Base-by-base conservation (phyloP, 768 basidiomycete species). In the Leccinum truebloodii region DNA sequence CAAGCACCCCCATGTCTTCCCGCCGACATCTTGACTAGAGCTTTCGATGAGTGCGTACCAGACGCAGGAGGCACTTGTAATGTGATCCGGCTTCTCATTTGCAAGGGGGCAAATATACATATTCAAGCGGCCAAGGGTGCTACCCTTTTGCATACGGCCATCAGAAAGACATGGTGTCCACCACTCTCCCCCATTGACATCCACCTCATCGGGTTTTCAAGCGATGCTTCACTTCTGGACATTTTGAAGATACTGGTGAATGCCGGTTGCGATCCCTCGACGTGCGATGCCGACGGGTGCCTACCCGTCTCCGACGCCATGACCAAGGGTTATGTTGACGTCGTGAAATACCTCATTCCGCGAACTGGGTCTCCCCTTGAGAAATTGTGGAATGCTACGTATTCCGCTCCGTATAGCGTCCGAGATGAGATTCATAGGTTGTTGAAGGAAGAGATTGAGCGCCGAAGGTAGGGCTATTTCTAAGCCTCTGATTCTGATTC, bases 211-310 rank as follows among this genome's bases (percentile, higher is more conserved):
- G 35, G 35, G 35, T 14, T 44, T 44, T 20, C 41, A 44, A 44
- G 41, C 10, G 3, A 44, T 20, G 9, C 4, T 12, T 10, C 41
- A 44, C 55, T 8, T 20, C 13, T 55, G 53, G 16, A 13, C 0
- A 28, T 35, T 10, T 4, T 57, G 30, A 14, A 28, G 30, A 1
- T 57, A 6, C 54, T 63, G 13, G 51, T 63, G 7, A 7, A 16
- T 32, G 24, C 46, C 1, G 61, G 62, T 20, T 57, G 62, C 16
- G 24, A 63, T 50, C 61, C 55, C 14, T 57, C 51, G 4, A 30
- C 22, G 6, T 34, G 61, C 13, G 54, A 52, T 26, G 34, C 28
- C 22, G 1, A 48, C 3, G 51, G 50, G 18, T 28, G 32, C 26
- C 20, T 50, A 4, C 34, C 61, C 26, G 2, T 63, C 16, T 39